Evolutionary conservation across 1,284 basidiomycete genomes (phyloP), one percentile per base, ranked within the genome.

Genomic region (Naganishia sp.): DNA sequence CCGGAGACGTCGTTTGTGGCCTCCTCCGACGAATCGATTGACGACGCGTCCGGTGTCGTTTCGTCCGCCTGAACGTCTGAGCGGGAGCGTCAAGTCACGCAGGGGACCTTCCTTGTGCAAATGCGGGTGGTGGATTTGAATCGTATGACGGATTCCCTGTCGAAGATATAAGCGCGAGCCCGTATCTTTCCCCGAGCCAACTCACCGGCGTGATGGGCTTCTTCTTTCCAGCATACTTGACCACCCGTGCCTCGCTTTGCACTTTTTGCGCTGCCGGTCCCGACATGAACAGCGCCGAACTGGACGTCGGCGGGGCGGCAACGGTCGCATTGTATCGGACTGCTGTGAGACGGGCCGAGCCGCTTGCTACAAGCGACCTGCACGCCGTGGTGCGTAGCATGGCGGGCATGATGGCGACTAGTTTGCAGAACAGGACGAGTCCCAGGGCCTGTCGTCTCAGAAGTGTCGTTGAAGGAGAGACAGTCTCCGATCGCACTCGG

Each of bases 1-100:
- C 32, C 96, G 86, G 70, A 97, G 86, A 45, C 96, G 87, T 66
- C 88, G 87, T 71, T 85, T 87, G 81, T 97, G 94, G 1, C 96
- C 96, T 15, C 96, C 95, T 39, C 96, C 95, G 32, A 90, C 85
- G 64, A 87, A 88, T 25, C 93, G 87, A 23, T 92, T 89, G n/a
- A 93, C 94, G 69, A 98, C 90, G 56, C 85, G 85, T 2, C 96
- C 96, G 23, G 86, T 84, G 57, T 77, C 70, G 76, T 95, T 95
- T 32, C 95, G 84, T 0, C 95, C 96, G 43, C 94, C 95, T 39
- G 87, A 90, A 76, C 86, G 88, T 54, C 94, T 86, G 72, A 89
- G 85, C 11, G 95, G 84, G 41, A 90, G 79, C 10, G 95, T 99
- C 57, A 99, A 86, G 18, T 84, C 81, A n/a, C 90, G 87, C 28